Base-by-base conservation (phyloP, 2,329 filamentous ascomycete genomes). In the Scopulariopsis brevicaulis region DNA sequence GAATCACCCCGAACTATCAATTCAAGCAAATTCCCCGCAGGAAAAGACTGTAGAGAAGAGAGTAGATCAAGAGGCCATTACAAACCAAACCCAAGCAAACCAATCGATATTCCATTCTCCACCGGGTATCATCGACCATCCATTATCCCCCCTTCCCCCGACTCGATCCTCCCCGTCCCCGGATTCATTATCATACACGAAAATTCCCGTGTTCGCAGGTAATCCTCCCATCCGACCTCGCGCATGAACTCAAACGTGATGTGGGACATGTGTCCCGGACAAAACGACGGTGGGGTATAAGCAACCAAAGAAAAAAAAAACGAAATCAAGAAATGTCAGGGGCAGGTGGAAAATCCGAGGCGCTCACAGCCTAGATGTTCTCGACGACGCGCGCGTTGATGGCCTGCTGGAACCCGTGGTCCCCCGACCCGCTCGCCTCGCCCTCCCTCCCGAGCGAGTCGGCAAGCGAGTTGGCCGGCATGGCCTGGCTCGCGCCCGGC, bases 341-440 rank as follows among this genome's bases (percentile, higher is more conserved):
- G 20, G 22, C 6, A 14, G n/a, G 20, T 8, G n/a, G 14, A 2
- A 20, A 24, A 14, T 3, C 22, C 20, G 8, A 11, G 46, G 7
- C 20, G 7, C 8, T 40, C 37, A 40, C 18, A 15, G 5, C 40
- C 54, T 78, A 96, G 71, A 96, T 93, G 73, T 92, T 87, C 78
- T 96, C 89, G 63, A 96, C 79, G 46, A 96, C 79, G 60, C 84
- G 83, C 57, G 91, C 83, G 69, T 94, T 92, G 69, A 96, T 82
- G 37, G 90, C 90, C 65, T 83, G 80, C 73, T 93, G 85, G 70
- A 96, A 89, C 57, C 86, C 83, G 63, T 71, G 62, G 64, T 83
- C 77, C 73, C 72, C 66, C 64, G 60, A 82, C 53, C 61, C 60
- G 53, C 62, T 64, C 57, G 86, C 82, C 34, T 70, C 66, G 55